Evolutionary conservation across 2,329 filamentous ascomycete species (phyloP).

Genomic region (Fusarium nygamai): DNA sequence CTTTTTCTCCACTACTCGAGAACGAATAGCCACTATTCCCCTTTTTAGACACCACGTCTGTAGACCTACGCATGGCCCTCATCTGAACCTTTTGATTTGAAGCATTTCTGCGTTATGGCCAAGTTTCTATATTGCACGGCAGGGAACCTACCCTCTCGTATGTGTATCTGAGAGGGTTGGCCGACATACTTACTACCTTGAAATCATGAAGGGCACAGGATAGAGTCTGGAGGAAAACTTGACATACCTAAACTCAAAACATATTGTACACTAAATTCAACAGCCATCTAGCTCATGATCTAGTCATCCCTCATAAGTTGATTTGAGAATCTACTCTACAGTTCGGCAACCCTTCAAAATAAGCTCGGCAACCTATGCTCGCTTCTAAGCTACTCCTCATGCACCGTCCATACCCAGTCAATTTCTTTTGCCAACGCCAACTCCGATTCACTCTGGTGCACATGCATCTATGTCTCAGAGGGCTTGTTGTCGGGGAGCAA

Average conservation of each 20-base stretch:
- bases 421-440: neutral
- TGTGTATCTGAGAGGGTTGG: neutral
- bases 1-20: neutral
- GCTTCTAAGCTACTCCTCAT: constrained; percentile 15
- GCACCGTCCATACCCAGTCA: constrained; percentile 4
- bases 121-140: neutral
- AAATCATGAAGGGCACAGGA: neutral
- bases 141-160: no score
- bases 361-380: constrained; percentile 16
- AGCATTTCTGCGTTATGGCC: neutral
- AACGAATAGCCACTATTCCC: neutral
- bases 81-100: neutral
- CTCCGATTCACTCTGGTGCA: neutral
- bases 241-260: neutral
- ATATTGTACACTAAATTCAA: constrained; percentile 19
- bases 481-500: constrained; percentile 32
- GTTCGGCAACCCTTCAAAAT: constrained; percentile 6
- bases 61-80: neutral
- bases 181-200: neutral
- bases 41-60: no score
- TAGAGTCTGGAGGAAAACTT: neutral
- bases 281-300: constrained; percentile 24
- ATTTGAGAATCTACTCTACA: constrained; percentile 40
- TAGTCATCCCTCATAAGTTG: constrained; percentile 34
- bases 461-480: constrained; percentile 20